These are phyloP conservation scores for Ustilago sp. DNA, from an alignment of 1,284 basidiomycete genomes.

Conservation along the genomic window DNA sequence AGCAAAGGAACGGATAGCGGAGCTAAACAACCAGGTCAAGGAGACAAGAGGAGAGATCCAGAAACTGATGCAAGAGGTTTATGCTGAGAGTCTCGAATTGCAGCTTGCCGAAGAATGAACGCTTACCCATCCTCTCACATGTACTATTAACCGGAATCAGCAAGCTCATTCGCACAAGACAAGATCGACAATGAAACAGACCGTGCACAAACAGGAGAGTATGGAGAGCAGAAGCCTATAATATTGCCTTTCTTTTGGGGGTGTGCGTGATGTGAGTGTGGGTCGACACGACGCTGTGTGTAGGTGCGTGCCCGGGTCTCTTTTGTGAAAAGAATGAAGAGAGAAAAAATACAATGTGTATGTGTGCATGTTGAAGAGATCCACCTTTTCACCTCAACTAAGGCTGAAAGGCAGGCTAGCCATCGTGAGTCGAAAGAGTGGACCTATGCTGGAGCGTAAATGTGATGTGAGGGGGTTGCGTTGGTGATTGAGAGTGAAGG, in stretches of 20 bases:
- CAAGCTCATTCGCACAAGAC: neutral
- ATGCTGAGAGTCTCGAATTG: slow-evolving; percentile 50
- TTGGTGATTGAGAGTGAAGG: neutral
- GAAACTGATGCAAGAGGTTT: slow-evolving; percentile 50
- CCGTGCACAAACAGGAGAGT: slow-evolving; percentile 3
- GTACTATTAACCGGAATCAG: neutral
- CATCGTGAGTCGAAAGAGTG: slow-evolving; percentile 9
- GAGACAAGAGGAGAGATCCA: slow-evolving; percentile 26
- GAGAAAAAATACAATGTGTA: slow-evolving; percentile 26
- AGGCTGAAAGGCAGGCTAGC: slow-evolving; percentile 37
- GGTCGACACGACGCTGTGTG: slow-evolving; percentile 6
- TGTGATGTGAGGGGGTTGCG: neutral
- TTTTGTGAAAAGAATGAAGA: slow-evolving; percentile 22
- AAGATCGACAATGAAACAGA: neutral
- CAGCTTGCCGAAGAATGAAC: slow-evolving; percentile 15
- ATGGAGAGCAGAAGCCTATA: slow-evolving; percentile 30
- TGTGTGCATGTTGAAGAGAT: slow-evolving; percentile 14
- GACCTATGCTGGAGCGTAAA: slow-evolving; percentile 7
- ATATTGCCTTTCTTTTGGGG: slow-evolving; percentile 46
- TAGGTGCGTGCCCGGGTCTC: slow-evolving; percentile 15
- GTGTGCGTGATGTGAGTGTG: slow-evolving; percentile 10
- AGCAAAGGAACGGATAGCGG: slow-evolving; percentile 3
- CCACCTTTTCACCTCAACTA: slow-evolving; percentile 1
- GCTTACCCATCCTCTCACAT: neutral
- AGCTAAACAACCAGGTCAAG: slow-evolving; percentile 23